Conservation (phyloP, 441 rosid genomes). For the Erysimum cheiri region DNA sequence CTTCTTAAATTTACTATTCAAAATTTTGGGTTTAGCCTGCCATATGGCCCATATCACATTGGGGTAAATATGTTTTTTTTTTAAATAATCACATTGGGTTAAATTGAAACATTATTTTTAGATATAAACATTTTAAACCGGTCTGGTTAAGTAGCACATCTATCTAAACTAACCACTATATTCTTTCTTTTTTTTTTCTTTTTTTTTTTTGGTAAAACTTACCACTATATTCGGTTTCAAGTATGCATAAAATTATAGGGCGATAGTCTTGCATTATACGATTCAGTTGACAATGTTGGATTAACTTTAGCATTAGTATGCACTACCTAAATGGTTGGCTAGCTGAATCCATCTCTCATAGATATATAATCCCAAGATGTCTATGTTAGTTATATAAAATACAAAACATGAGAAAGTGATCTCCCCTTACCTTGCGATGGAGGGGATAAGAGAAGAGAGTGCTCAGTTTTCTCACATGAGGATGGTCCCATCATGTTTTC, state of each 20-base stretch:
- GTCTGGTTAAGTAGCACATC: not conserved
- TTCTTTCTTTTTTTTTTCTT: no score
- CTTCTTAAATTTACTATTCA: not conserved
- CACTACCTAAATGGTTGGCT: constrained; percentile 3
- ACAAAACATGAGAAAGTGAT: constrained; percentile 39
- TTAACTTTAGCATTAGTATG: not conserved
- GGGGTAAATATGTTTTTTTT: no score
- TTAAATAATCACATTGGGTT: not conserved
- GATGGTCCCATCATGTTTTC: constrained; percentile 47
- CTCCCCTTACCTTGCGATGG: constrained; percentile 11
- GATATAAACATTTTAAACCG: not conserved
- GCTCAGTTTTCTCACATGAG: constrained; percentile 47
- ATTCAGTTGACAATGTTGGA: not conserved
- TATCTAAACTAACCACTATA: constrained; percentile 1
- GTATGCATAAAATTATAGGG: not conserved
- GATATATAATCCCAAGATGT: not conserved
- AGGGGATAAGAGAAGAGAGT: constrained; percentile 38
- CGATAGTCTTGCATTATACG: not conserved
- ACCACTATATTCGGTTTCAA: not conserved
- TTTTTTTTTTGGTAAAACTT: no score
- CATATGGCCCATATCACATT: no score
- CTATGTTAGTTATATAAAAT: constrained; percentile 4
- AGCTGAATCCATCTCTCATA: constrained; percentile 21
- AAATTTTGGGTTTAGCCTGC: not conserved
- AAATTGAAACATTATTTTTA: not conserved